Base-by-base conservation (phyloP, 257 asterid species). In the Mentha longifolia region DNA sequence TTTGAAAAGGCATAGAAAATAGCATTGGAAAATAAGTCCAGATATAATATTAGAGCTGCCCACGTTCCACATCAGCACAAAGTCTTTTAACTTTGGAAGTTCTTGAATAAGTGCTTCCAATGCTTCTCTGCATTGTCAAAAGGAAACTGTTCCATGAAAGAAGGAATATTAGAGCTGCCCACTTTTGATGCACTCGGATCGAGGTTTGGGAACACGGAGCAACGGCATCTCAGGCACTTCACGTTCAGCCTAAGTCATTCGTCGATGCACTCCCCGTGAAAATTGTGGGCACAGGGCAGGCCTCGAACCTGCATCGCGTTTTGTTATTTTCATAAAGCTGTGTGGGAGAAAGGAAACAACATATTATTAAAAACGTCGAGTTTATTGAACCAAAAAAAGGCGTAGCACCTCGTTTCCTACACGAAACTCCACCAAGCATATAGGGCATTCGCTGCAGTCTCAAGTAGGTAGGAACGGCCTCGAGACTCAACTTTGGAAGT, bases 371-470 rank as follows among this genome's bases (percentile, higher is more conserved):
- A 28, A 13, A 10, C 59, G 25, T 22, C 25, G 25, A 22, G 25
- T 22, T 22, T 22, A 22, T 22, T 22, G 1, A 63, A 63, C 25
- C 57, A 55, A 51, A 70, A 22, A 61, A 2, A 47, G 12, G 20
- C 13, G 17, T 11, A 4, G 51, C 80, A 89, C 98, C 97, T 93
- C 98, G 76, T 89, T 86, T 47, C 98, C 98, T 19, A 86, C 89
- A 4, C 74, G 91, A 76, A 93, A 93, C 82, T 93, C 97, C 75
- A 91, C 98, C 86, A 93, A 77, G 77, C 97, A 93, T 74, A 92
- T 92, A 28, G 97, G 98, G 47, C 98, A 93, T 81, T 93, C 98
- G 41, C 92, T 89, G 87, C 98, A 93, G 77, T 93, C 98, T n/a
- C n/a, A n/a, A 10, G 86, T 83, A 41, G n/a, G n/a, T n/a, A n/a